phyloP scores from a whole-genome alignment of 306 rosid species.

The Cyamopsis tetragonoloba region DNA sequence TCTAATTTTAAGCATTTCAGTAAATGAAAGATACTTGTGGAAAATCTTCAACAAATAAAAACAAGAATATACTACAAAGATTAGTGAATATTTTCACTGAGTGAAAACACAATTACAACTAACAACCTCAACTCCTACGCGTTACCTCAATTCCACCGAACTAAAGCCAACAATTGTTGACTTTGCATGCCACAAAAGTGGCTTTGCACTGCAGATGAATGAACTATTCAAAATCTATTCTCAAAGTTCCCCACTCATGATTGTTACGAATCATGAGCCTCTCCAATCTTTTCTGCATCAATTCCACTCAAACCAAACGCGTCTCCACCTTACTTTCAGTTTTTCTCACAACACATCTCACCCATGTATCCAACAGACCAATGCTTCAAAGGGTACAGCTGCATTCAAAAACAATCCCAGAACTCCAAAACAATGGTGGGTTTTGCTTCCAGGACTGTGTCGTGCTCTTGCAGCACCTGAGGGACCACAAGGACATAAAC shows the following conservation, averaged over 20 bases:
- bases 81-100: too few relatives aligned
- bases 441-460: slow-evolving; percentile 36
- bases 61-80: too few relatives aligned
- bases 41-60: too few relatives aligned
- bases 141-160: too few relatives aligned
- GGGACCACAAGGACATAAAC: slow-evolving; percentile 11
- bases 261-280: slow-evolving; percentile 9
- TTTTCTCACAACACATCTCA: slow-evolving; percentile 8
- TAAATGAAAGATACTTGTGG: too few relatives aligned
- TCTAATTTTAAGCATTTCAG: too few relatives aligned
- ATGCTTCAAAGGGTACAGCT: background rate
- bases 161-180: too few relatives aligned
- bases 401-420: background rate
- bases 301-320: slow-evolving; percentile 1
- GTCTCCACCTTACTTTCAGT: background rate
- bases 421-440: background rate
- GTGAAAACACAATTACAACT: too few relatives aligned
- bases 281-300: background rate
- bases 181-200: too few relatives aligned
- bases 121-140: too few relatives aligned
- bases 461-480: slow-evolving; percentile 29
- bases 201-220: too few relatives aligned
- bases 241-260: background rate
- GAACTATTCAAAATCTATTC: background rate
- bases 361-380: background rate